These are phyloP conservation scores for Fusarium odoratissimum DNA, from an alignment of 2,329 filamentous ascomycete species.

Conservation along the genomic window DNA sequence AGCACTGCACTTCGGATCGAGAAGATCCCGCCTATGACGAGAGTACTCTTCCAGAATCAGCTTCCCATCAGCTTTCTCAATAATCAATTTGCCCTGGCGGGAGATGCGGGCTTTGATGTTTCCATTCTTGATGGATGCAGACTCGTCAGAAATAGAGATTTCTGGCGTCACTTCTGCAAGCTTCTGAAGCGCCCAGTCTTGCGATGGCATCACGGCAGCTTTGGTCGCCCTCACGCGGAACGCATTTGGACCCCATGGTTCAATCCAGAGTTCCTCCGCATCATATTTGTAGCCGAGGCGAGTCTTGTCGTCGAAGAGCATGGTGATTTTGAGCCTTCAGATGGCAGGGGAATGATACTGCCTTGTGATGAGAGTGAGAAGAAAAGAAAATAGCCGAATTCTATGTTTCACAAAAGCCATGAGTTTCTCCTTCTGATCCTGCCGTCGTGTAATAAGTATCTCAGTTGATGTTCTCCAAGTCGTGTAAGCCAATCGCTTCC, in stretches of 20 bases:
- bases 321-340: background rate
- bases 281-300: constrained; percentile 17
- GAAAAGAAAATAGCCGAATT: no score
- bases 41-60: constrained; percentile 49
- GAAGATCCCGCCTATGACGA: constrained; percentile 49
- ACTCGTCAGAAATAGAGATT: background rate
- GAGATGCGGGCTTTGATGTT: constrained; percentile 47
- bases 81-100: constrained; percentile 46
- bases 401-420: background rate
- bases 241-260: constrained; percentile 18
- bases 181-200: constrained; percentile 19
- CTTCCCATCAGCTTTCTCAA: constrained; percentile 44
- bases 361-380: background rate
- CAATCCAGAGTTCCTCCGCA: constrained; percentile 18
- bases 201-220: background rate
- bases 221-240: constrained; percentile 14
- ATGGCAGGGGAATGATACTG: background rate
- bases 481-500: constrained; percentile 17
- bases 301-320: constrained; percentile 20
- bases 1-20: constrained; percentile 70
- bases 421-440: background rate
- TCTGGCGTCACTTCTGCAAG: background rate
- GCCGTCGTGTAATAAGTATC: background rate
- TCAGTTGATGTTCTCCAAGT: background rate
- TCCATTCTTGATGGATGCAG: constrained; percentile 41